Evolutionary conservation across 768 basidiomycete species (phyloP).

Genomic region (Podaxis sp.): DNA sequence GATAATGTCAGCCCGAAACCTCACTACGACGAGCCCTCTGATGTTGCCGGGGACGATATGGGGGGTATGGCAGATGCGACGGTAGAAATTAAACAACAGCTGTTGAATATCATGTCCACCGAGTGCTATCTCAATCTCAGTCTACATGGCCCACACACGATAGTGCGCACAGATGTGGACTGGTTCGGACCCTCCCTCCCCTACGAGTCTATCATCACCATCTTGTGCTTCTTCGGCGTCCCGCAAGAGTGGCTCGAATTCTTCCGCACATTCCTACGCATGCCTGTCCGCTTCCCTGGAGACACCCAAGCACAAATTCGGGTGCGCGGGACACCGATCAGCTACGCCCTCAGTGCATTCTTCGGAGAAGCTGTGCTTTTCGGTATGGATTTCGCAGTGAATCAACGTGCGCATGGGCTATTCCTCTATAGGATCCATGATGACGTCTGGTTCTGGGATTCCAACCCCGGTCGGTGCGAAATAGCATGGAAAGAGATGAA

Average conservation of each 20-base stretch:
- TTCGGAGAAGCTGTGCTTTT: conserved; percentile 42
- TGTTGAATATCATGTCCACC: conserved; percentile 38
- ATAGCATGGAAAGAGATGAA: conserved; percentile 42
- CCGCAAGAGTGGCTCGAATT: conserved; percentile 32
- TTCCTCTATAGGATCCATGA: conserved; percentile 46
- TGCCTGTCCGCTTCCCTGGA: conserved; percentile 32
- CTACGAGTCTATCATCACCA: conserved; percentile 36
- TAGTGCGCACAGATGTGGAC: conserved; percentile 40
- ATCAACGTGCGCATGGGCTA: conserved; percentile 38
- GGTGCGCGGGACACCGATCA: conserved; percentile 41
- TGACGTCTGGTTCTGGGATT: conserved; percentile 44
- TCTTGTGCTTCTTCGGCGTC: conserved; percentile 39
- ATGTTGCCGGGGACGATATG: conserved; percentile 18
- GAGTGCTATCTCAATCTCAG: conserved; percentile 38
- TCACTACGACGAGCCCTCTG: conserved; percentile 25
- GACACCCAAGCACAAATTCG: conserved; percentile 30
- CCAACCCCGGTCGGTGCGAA: conserved; percentile 30
- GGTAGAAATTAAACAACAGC: conserved; percentile 33
- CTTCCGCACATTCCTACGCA: conserved; percentile 32
- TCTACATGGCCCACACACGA: conserved; percentile 31
- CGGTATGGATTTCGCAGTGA: conserved; percentile 47
- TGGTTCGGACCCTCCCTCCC: conserved; percentile 44
- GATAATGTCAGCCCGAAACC: conserved; percentile 16
- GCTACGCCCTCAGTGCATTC: conserved; percentile 37
- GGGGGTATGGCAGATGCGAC: conserved; percentile 19